These are phyloP conservation scores for Zalerion maritima DNA, from an alignment of 495 filamentous ascomycete genomes.

Conservation along the genomic window DNA sequence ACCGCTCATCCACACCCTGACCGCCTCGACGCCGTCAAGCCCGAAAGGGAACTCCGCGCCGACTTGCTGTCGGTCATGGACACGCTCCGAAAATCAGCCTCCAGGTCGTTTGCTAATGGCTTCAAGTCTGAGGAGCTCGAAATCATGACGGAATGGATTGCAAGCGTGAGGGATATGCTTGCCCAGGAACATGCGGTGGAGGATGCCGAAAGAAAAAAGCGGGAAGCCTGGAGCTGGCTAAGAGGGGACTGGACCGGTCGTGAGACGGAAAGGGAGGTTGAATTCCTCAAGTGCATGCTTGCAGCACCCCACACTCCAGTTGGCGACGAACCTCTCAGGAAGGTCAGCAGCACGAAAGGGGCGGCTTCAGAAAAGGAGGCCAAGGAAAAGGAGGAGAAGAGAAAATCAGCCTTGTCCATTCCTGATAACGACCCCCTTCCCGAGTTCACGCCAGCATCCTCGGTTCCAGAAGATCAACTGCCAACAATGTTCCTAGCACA, in stretches of 20 bases:
- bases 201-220: constrained; percentile 52
- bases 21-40: constrained; percentile 69
- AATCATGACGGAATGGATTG: constrained; percentile 62
- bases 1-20: constrained; percentile 71
- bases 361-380: too few species aligned
- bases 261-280: constrained; percentile 64
- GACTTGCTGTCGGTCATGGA: constrained; percentile 80
- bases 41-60: constrained; percentile 60
- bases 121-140: constrained; percentile 58
- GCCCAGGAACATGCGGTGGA: constrained; percentile 61
- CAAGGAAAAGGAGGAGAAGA: too few species aligned
- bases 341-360: too few species aligned
- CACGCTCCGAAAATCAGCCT: constrained; percentile 77
- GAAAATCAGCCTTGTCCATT: too few species aligned
- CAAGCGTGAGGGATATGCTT: constrained; percentile 58
- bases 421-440: constrained; percentile 43
- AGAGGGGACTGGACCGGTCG: constrained; percentile 64
- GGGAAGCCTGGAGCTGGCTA: constrained; percentile 65
- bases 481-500: constrained; percentile 64
- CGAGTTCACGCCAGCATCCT: constrained; percentile 47
- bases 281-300: constrained; percentile 57
- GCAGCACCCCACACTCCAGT: constrained; percentile 17
- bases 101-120: constrained; percentile 74
- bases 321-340: constrained; percentile 23
- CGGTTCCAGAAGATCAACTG: constrained; percentile 24